Evolutionary conservation across 139 green algal genomes (phyloP).

Genomic region (Penium margaritaceum): DNA sequence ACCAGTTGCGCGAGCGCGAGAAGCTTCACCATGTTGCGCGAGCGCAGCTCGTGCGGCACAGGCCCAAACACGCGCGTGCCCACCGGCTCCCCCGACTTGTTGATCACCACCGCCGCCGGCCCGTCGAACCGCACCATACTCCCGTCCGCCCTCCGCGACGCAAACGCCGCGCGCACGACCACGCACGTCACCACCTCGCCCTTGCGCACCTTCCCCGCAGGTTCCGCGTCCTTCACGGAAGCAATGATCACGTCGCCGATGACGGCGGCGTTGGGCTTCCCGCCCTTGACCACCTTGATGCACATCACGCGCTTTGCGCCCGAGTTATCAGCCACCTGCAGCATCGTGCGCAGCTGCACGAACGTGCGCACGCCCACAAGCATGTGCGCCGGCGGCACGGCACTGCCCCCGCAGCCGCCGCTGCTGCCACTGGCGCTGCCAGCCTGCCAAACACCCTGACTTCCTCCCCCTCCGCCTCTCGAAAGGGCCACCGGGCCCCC

Average conservation of each 20-base stretch:
- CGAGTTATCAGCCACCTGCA: conserved; percentile 28
- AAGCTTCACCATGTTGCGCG: conserved; percentile 13
- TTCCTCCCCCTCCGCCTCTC: too few relatives aligned
- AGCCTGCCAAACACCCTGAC: too few relatives aligned
- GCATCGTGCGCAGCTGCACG: conserved; percentile 11
- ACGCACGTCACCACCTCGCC: conserved; percentile 30
- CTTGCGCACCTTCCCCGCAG: conserved; percentile 17
- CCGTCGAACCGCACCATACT: conserved; percentile 16
- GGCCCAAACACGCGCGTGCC: conserved; percentile 26
- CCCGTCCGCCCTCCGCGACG: background rate
- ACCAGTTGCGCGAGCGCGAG: conserved; percentile 22
- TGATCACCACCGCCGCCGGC: conserved; percentile 17
- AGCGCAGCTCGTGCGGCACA: conserved; percentile 31
- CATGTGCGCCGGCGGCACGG: too few relatives aligned
- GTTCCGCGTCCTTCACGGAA: conserved; percentile 15
- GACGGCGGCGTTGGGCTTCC: conserved; percentile 2
- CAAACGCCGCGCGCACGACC: conserved; percentile 13
- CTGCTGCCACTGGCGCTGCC: too few relatives aligned
- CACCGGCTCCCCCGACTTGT: conserved; percentile 21
- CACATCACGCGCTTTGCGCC: conserved; percentile 11
- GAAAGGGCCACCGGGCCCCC: too few relatives aligned
- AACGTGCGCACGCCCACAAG: background rate
- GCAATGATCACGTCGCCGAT: conserved; percentile 13
- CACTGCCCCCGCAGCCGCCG: too few relatives aligned
- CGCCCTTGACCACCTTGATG: conserved; percentile 19